Evolutionary conservation across 1,284 basidiomycete genomes (phyloP), one percentile per base, ranked within the genome.

Genomic region (Cryptococcus sp.): DNA sequence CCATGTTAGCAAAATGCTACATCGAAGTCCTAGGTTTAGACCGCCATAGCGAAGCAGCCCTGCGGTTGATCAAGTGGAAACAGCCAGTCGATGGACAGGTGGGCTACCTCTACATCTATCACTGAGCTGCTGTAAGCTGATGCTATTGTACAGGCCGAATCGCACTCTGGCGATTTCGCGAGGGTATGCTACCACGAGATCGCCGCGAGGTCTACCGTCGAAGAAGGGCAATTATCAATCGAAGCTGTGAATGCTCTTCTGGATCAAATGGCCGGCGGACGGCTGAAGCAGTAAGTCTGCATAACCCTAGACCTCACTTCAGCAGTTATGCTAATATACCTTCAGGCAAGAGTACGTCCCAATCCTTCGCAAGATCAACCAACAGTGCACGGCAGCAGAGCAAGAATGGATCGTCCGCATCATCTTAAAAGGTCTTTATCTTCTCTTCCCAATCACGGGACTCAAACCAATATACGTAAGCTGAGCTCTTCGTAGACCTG

Each of bases 381-480:
- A 89, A 66, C 83, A 85, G 47, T 81, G 86, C 25, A 92, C 91
- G 0, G 81, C 91, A 0, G 84, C 86, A 59, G 91, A 96, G 70
- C 92, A 94, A 70, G 84, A 86, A 55, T 98, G 94, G 94, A 87
- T 97, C 54, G 87, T 91, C 16, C 85, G 91, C 4, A 91, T 98
- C 69, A 89, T 98, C 48, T 81, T 98, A 20, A 95, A 96, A 83
- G 93, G 77, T 72, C 38, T 43, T 8, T n/a, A n/a, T 6, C 41
- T 44, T 19, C n/a, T 5, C 41, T n/a, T 44, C 41, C 2, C 3
- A 4, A 8, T 40, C n/a, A 46, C 29, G 29, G 29, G 8, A 4
- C 29, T 5, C 29, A 10, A 34, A 34, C 29, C 13, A 2, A 34
- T 4, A 34, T 13, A 34, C 13, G 29, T 10, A 34, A 10, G 8